Conservation (phyloP, 352 stramenopile species). For the Phytophthora capsici region DNA sequence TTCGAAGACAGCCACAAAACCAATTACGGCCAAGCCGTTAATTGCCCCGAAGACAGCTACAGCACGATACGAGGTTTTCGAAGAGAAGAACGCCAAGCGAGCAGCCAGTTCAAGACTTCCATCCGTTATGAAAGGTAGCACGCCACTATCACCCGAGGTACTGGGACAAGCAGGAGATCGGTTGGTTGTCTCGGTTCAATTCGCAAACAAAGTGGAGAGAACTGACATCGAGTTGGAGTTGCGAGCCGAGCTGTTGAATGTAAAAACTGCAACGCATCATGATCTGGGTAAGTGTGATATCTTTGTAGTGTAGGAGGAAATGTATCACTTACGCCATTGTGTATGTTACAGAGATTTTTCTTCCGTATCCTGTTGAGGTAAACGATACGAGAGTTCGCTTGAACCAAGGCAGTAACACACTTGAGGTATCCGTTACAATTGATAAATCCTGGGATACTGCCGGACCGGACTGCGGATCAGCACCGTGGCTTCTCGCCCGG, state of each 20-base stretch:
- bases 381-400: constrained; percentile 46
- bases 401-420: constrained; percentile 34
- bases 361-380: constrained; percentile 68
- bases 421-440: constrained; percentile 51
- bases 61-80: constrained; percentile 47
- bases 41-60: constrained; percentile 37
- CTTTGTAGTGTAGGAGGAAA: background rate
- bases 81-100: constrained; percentile 31
- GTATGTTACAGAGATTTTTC: constrained; percentile 47
- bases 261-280: constrained; percentile 57
- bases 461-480: constrained; percentile 59
- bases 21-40: background rate
- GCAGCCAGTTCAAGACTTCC: constrained; percentile 40
- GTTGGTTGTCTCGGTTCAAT: constrained; percentile 48
- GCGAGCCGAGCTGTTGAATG: constrained; percentile 47
- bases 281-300: constrained; percentile 50
- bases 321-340: no score
- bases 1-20: constrained; percentile 24
- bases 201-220: constrained; percentile 40
- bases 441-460: constrained; percentile 59
- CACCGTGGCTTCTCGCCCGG: constrained; percentile 68
- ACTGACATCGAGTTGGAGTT: constrained; percentile 59
- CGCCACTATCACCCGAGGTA: constrained; percentile 52
- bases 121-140: constrained; percentile 40
- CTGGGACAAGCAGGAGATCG: constrained; percentile 41